Conservation (phyloP, 2,329 filamentous ascomycete genomes). For the Zalaria obscura region DNA sequence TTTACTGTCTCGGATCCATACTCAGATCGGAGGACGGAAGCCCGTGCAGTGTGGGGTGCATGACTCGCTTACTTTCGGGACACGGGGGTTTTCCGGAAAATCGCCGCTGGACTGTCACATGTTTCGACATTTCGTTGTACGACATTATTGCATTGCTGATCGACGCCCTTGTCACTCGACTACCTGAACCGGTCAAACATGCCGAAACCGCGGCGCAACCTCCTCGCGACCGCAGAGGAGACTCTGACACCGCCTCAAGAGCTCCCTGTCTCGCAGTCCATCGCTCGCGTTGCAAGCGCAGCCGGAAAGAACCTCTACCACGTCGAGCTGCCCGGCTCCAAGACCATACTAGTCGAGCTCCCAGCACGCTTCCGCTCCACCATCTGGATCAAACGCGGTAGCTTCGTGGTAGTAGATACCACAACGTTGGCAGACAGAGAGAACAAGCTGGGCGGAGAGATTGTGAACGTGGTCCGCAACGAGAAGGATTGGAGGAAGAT, state of each 20-base stretch:
- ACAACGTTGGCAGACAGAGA: slow-evolving; percentile 49
- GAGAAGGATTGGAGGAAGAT: slow-evolving; percentile 87
- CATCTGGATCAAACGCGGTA: slow-evolving; percentile 83
- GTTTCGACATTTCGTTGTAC: too few species aligned
- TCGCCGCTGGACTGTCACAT: too few species aligned
- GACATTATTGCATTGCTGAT: too few species aligned
- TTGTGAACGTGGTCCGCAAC: slow-evolving; percentile 82
- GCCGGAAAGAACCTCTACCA: slow-evolving; percentile 84
- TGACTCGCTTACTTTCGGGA: too few species aligned
- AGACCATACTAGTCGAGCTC: slow-evolving; percentile 62
- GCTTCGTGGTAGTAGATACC: slow-evolving; percentile 73
- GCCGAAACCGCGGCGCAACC: slow-evolving; percentile 61
- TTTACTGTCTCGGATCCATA: too few species aligned
- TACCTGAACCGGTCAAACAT: slow-evolving; percentile 27
- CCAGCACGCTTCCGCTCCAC: slow-evolving; percentile 76
- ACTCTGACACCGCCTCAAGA: slow-evolving; percentile 44
- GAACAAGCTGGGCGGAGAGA: slow-evolving; percentile 74
- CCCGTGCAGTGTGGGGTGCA: too few species aligned
- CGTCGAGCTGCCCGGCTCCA: slow-evolving; percentile 55
- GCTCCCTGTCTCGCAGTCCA: slow-evolving; percentile 38
- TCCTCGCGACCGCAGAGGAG: slow-evolving; percentile 66
- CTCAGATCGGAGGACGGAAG: too few species aligned
- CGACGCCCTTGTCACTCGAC: too few species aligned
- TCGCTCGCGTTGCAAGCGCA: slow-evolving; percentile 68
- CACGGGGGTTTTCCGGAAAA: too few species aligned